Evolutionary conservation across 192 early-diverging fungal species (phyloP), one percentile per base, ranked within the genome.

Genomic region (Globomyces pollinis-pini): DNA sequence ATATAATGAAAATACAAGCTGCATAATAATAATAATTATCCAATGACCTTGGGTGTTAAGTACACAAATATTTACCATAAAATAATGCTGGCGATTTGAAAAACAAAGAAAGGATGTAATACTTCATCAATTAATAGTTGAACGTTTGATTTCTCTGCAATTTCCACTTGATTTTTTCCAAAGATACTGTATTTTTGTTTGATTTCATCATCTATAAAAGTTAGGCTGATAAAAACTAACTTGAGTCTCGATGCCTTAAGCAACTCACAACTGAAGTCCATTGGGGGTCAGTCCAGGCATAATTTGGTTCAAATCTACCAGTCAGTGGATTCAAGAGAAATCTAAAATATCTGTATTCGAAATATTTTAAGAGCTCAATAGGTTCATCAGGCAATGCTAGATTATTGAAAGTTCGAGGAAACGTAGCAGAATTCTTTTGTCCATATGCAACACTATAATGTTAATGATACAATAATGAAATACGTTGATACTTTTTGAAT

Each of bases 11-110:
- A 51, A 99, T 97, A 63, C 91, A 94, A 16, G 75, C 71, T 0
- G 93, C 96, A 61, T 97, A 99, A 68, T 94, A 94, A 53, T 90
- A 88, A 71, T 99, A 99, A 66, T 94, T 80, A 55, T 99, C 96
- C 21, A 85, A 59, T 57, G 77, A 86, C n/a, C n/a, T n/a, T n/a
- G n/a, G n/a, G n/a, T n/a, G n/a, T n/a, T n/a, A n/a, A n/a, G n/a
- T n/a, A n/a, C n/a, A n/a, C n/a, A n/a, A n/a, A n/a, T n/a, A n/a
- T n/a, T n/a, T n/a, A n/a, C 96, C 79, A 81, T 7, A 79, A 69
- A 23, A 80, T 66, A 41, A 77, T 76, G 56, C 68, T 78, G 2
- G 74, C 67, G 29, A 75, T 66, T 65, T 79, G 76, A 50, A 84
- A 79, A 13, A 84, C 57, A 61, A 71, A 84, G 52, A 84, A 78